Conservation (phyloP, 2,329 filamentous ascomycete genomes). For the Epichloe elymi region DNA sequence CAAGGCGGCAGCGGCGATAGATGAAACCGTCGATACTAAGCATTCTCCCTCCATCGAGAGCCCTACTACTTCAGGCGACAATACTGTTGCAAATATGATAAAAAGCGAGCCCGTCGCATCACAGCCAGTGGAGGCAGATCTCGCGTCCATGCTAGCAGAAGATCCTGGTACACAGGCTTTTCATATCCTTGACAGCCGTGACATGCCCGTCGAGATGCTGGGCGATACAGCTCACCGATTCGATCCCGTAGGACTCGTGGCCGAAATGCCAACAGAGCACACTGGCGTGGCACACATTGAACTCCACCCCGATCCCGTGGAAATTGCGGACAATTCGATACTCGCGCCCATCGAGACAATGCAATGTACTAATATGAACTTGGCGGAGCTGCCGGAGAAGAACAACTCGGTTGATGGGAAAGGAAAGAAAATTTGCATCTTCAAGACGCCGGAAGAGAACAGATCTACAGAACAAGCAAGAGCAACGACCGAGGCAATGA, state of each 20-base stretch:
- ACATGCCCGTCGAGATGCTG: constrained; percentile 16
- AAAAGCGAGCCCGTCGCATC: constrained; percentile 7
- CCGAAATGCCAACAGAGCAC: constrained; percentile 33
- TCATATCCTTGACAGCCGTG: constrained; percentile 22
- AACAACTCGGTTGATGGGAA: constrained; percentile 15
- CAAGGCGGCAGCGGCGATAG: neutral
- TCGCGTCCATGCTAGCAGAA: neutral
- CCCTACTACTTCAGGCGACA: neutral
- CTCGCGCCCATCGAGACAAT: constrained; percentile 23
- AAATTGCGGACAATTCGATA: constrained; percentile 28
- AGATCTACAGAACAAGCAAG: neutral
- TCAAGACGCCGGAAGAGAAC: constrained; percentile 8
- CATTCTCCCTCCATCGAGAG: neutral
- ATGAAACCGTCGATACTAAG: neutral
- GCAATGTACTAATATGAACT: constrained; percentile 6
- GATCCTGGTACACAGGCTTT: constrained; percentile 8
- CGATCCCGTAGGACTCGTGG: constrained; percentile 30
- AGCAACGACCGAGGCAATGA: neutral
- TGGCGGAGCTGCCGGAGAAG: constrained; percentile 27
- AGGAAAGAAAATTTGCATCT: neutral
- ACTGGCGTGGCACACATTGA: constrained; percentile 29
- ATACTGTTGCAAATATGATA: neutral
- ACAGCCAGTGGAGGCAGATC: neutral
- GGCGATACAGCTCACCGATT: constrained; percentile 12
- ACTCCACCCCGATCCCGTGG: constrained; percentile 29